Evolutionary conservation across 177 flowering plant species (phyloP).

Genomic region (Vitis hybrid): DNA sequence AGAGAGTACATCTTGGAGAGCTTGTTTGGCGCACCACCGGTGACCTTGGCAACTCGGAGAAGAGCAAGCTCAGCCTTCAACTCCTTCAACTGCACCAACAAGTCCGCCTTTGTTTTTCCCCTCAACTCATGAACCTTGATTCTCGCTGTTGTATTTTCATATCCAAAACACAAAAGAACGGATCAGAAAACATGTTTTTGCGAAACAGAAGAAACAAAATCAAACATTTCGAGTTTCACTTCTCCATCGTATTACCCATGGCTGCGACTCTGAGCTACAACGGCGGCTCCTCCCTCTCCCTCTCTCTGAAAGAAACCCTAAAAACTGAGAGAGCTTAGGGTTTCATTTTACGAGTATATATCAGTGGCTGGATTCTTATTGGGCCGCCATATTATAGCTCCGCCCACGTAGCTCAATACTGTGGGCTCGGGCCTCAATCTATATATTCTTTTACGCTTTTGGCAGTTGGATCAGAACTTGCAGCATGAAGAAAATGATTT

Average conservation of each 20-base stretch:
- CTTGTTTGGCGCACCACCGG: constrained; percentile 72
- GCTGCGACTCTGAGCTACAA: background rate
- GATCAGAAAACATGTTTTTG: background rate
- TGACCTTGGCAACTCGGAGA: constrained; percentile 72
- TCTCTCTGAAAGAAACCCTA: constrained; percentile 6
- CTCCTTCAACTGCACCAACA: constrained; percentile 50
- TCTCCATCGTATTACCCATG: background rate
- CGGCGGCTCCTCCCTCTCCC: background rate
- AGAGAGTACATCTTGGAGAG: constrained; percentile 52
- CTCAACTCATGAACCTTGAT: constrained; percentile 66
- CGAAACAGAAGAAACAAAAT: background rate
- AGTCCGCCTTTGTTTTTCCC: constrained; percentile 41
- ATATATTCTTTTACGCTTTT: too few species aligned
- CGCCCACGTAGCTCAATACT: too few species aligned
- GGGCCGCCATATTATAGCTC: background rate
- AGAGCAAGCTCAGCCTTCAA: constrained; percentile 62
- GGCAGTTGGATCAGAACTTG: too few species aligned
- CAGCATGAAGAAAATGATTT: too few species aligned
- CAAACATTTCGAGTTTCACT: background rate
- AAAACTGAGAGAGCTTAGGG: background rate
- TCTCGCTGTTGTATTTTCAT: constrained; percentile 32
- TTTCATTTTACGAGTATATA: background rate
- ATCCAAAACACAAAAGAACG: background rate
- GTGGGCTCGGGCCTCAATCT: too few species aligned
- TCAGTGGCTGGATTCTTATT: background rate